phyloP scores from a whole-genome alignment of 2,329 filamentous ascomycete genomes.

The Dendryphion nanum region DNA sequence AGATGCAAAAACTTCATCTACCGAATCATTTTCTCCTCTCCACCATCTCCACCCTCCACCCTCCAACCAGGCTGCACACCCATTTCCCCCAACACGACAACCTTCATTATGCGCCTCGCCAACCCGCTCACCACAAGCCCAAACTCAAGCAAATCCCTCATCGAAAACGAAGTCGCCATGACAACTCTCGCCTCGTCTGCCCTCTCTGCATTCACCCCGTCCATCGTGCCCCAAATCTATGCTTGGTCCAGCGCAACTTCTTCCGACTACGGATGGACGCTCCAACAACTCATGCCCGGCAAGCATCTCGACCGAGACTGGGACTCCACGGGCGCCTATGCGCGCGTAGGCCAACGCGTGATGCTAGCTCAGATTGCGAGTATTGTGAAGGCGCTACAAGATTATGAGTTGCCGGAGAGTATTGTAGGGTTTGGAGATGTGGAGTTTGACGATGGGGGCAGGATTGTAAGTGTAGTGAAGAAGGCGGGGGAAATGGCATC shows the following conservation, averaged over 20 bases:
- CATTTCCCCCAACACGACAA: not conserved
- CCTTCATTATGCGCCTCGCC: not conserved
- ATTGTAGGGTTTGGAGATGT: not conserved
- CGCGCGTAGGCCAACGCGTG: not conserved
- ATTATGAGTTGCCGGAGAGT: not conserved
- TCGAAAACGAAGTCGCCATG: not conserved
- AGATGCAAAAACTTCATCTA: conserved; percentile 41
- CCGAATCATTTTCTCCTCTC: conserved; percentile 17
- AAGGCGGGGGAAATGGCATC: not conserved
- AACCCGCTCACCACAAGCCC: not conserved
- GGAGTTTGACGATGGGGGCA: not conserved
- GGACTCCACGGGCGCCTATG: not conserved
- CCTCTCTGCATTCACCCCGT: not conserved
- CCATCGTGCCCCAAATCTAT: not conserved
- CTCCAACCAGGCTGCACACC: not conserved
- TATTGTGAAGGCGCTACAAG: not conserved
- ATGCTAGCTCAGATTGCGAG: not conserved
- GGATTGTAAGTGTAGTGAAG: not conserved
- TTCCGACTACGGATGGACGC: not conserved
- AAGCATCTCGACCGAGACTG: not conserved
- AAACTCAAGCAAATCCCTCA: not conserved
- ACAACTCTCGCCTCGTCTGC: not conserved
- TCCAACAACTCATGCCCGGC: not conserved
- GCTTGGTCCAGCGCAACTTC: not conserved
- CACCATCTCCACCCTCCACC: not conserved